Evolutionary conservation across 345 rosid genomes (phyloP), one percentile per base, ranked within the genome.

Genomic region (Pistacia atlantica): DNA sequence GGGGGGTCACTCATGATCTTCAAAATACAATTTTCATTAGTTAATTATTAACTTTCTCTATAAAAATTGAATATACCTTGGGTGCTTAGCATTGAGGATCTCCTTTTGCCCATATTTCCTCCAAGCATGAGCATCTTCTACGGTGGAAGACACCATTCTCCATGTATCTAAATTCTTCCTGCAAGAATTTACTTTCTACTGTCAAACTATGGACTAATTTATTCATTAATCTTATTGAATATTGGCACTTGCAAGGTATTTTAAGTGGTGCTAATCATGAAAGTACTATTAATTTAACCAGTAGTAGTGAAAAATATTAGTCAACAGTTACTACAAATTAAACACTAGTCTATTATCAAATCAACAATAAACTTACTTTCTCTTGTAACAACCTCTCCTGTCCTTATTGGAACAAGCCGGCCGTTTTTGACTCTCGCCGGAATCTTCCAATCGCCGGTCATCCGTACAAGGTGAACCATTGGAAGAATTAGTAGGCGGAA

Each of bases 51-150:
- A 4, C 1, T 42, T 8, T 42, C 9, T 42, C 0, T 5, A 31
- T 31, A 31, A 31, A 42, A 20, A 17, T 16, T 33, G 11, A 31
- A 72, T 10, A 55, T 52, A 92, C 98, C 98, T 92, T 71, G 95
- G 97, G 69, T 84, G 67, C 69, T 82, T 87, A 49, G 93, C 58
- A 71, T 92, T 85, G 71, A 91, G 93, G 65, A 95, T 95, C 66
- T 56, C 78, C 67, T 95, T 95, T 73, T 95, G 98, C 8, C 98
- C 98, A 73, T 95, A 95, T 71, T 95, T 95, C 71, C 98, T 92
- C 98, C 98, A 95, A 14, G 89, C 82, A 71, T 82, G 84, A 70
- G 77, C 80, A 35, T 95, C 98, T 13, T 89, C 90, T n/a, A 28
- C 3, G 11, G 76, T 35, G 12, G 85, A 35, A n/a, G 90, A 73